Evolutionary conservation across 148 eudicot species (phyloP), one percentile per base, ranked within the genome.

Genomic region (Arctostaphylos glauca): DNA sequence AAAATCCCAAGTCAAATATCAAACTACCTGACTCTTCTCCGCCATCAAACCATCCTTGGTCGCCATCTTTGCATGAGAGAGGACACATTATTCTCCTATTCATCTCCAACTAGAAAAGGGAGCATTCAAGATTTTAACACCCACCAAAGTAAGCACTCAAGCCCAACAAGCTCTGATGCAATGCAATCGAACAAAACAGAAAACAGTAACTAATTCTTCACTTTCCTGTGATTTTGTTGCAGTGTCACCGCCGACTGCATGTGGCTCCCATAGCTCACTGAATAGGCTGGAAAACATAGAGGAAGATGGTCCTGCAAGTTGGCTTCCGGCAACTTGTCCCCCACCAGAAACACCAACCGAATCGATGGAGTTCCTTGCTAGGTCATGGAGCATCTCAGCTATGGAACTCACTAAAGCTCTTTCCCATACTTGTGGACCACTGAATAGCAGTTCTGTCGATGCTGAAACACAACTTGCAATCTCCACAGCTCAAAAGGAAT

Each of bases 381-480:
- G 98, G 80, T 94, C 98, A 52, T 95, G 98, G 98, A 95, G 98
- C 80, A 85, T 95, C 49, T 95, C 98, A 1, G 97, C 98, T 9
- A 84, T 83, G 25, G 94, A 95, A 84, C 89, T 96, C 21, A 90
- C 98, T 6, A 90, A 94, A 80, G 94, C 95, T 66, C 93, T 93
- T 13, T 81, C 88, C 44, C 84, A 88, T 84, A 86, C 89, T 44
- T 83, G 79, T 9, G 56, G n/a, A 53, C 52, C 46, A 50, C 52
- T 74, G 3, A 12, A 4, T 38, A 87, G 81, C 43, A 81, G 78
- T 70, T 78, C 82, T 86, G 79, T 83, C 68, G 85, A 81, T 66
- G 84, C 46, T 46, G 82, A 75, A 31, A 78, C 83, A 41, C 62
- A 38, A 0, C 52, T 80, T 70, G 87, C 78, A 52, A 83, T 82